A percentile compares a stretch with the other conserved stretches of the same genome.
phyloP scores from a whole-genome alignment of 1,284 basidiomycete species.

The Ceratobasidium sp. region DNA sequence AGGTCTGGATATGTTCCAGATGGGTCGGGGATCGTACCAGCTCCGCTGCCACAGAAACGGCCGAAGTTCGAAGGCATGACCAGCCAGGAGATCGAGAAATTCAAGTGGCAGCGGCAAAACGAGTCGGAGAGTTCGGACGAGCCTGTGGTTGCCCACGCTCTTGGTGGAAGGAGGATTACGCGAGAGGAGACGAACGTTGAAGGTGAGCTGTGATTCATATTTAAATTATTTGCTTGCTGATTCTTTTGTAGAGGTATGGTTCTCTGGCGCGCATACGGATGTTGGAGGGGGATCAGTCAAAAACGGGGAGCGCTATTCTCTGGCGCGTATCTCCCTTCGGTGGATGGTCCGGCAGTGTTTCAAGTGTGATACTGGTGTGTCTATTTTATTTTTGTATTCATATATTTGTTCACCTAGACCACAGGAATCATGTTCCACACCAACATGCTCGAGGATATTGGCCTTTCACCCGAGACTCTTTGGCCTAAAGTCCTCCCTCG shows the following conservation, averaged over 20 bases:
- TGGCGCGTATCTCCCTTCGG: slow-evolving; percentile 51
- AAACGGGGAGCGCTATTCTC: slow-evolving; percentile 50
- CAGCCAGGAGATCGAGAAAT: neutral
- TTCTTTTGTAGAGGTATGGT: slow-evolving; percentile 49
- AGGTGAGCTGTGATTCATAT: slow-evolving; percentile 4
- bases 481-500: slow-evolving; percentile 37
- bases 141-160: slow-evolving; percentile 16
- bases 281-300: slow-evolving; percentile 52
- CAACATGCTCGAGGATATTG: slow-evolving; percentile 51
- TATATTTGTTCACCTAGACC: neutral
- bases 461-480: slow-evolving; percentile 45
- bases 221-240: neutral
- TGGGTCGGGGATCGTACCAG: neutral
- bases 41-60: neutral
- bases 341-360: slow-evolving; percentile 54
- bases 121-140: neutral
- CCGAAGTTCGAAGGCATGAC: neutral
- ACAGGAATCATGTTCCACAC: slow-evolving; percentile 51
- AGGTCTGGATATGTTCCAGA: neutral
- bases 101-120: neutral
- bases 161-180: slow-evolving; percentile 18
- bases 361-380: slow-evolving; percentile 50
- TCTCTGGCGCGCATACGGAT: slow-evolving; percentile 50
- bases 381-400: neutral
- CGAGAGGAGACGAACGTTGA: slow-evolving; percentile 37